Percentiles rank a stretch among this genome's conserved stretches.
Evolutionary conservation across 2,329 filamentous ascomycete species (phyloP).

Genomic region (Aspergillus sp.): DNA sequence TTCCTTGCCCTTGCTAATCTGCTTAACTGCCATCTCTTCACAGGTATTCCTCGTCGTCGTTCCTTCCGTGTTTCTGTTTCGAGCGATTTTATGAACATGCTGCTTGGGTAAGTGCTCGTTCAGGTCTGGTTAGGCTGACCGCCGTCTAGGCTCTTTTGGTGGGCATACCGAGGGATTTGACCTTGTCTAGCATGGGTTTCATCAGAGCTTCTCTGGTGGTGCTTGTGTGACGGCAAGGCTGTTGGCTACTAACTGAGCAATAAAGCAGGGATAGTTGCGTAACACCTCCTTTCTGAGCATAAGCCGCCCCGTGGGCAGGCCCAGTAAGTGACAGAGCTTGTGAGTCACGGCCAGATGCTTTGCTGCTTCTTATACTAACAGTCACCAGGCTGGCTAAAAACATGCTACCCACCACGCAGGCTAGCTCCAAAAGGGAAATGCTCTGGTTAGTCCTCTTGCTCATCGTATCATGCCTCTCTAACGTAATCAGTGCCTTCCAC

Average conservation of each 20-base stretch:
- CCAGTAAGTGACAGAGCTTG: constrained; percentile 23
- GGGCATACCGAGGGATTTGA: not conserved
- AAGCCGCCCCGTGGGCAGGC: constrained; percentile 18
- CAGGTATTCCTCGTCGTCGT: not conserved
- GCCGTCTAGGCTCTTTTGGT: not conserved
- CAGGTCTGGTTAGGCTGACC: not conserved
- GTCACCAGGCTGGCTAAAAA: constrained; percentile 18
- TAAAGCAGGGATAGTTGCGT: not conserved
- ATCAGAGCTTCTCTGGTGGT: not conserved
- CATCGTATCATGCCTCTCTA: not conserved
- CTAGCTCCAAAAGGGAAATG: constrained; percentile 9
- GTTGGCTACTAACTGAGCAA: not conserved
- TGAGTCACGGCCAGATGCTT: not conserved
- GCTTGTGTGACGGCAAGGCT: not conserved
- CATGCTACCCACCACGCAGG: constrained; percentile 3
- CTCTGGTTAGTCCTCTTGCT: not conserved
- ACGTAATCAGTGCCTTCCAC: not conserved
- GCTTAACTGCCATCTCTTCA: not conserved
- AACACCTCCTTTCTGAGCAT: constrained; percentile 17
- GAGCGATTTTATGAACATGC: not conserved
- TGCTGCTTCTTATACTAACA: not conserved
- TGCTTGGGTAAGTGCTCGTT: not conserved
- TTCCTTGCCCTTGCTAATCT: no score
- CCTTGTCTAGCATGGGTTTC: not conserved
- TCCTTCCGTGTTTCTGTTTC: not conserved